Evolutionary conservation across 495 filamentous ascomycete genomes (phyloP).

Genomic region (Sordaria brevicollis): DNA sequence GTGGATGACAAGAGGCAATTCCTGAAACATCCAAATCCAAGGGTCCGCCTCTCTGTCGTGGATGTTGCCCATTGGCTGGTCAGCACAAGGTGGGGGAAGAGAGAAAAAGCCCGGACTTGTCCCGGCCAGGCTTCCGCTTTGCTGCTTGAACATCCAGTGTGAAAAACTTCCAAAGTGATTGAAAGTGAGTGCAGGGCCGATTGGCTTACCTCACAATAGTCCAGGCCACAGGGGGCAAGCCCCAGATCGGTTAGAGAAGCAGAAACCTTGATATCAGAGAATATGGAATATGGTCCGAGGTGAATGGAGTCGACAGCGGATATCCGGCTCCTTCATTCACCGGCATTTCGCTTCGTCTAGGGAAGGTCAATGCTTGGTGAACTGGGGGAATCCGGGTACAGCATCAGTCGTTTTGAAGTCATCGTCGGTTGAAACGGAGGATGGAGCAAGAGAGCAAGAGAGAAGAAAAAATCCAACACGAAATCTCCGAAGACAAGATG

Average conservation of each 20-base stretch:
- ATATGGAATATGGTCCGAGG: background rate
- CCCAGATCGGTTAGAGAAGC: background rate
- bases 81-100: background rate
- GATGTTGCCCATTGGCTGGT: slow-evolving; percentile 3
- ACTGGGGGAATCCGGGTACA: background rate
- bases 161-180: too few species aligned
- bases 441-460: too few species aligned
- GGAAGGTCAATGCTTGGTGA: background rate
- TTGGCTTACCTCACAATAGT: background rate
- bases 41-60: slow-evolving; percentile 5
- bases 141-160: background rate
- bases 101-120: background rate
- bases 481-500: background rate
- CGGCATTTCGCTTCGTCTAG: background rate
- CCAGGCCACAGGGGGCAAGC: background rate
- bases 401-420: background rate
- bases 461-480: background rate
- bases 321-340: background rate
- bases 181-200: background rate
- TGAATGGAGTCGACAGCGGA: background rate
- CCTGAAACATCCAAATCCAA: slow-evolving; percentile 6
- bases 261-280: background rate
- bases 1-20: slow-evolving; percentile 4
- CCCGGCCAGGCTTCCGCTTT: background rate
- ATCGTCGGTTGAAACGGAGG: background rate